Base-by-base conservation (phyloP, 1,284 basidiomycete species). In the Irpex lacteus region DNA sequence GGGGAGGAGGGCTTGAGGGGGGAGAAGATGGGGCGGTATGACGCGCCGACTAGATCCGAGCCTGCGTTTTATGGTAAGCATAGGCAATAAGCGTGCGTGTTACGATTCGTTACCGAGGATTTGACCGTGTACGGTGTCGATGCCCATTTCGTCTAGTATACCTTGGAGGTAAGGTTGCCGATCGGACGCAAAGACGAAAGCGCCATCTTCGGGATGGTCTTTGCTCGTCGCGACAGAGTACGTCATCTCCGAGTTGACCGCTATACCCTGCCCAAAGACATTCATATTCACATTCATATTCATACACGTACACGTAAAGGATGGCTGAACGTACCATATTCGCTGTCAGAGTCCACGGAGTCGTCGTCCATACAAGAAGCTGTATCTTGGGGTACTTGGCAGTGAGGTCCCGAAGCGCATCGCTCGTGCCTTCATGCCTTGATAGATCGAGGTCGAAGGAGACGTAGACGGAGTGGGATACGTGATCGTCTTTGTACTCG, bases 281-380 rank as follows among this genome's bases (percentile, higher is more conserved):
- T 26, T 26, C 26, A 26, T 4, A 26, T 26, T n/a, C n/a, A n/a
- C n/a, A n/a, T n/a, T 26, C 2, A 26, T 26, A 4, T 26, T 26
- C 26, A 26, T 26, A 26, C 26, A 26, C 26, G 3, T 26, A 38
- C 21, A 60, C 21, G 34, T 61, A 67, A 60, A 49, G 26, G 61
- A 38, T 8, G 52, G 13, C n/a, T 6, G n/a, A 5, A 67, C 83
- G 54, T 69, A 94, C 95, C 91, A 97, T 95, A 73, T 99, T 99
- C 0, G 95, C 94, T 1, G 94, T 94, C 55, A 99, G 79, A 5
- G 95, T 98, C 97, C 97, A 99, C 0, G 98, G 95, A 0, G 97
- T 99, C 0, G 98, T 99, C 1, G 97, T 99, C 98, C 98, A 99
- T n/a, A 98, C 91, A 37, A 96, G 80, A 8, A 97, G 70, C 18